phyloP scores from a whole-genome alignment of 2,329 filamentous ascomycete genomes.

The Exophiala alcalophila region DNA sequence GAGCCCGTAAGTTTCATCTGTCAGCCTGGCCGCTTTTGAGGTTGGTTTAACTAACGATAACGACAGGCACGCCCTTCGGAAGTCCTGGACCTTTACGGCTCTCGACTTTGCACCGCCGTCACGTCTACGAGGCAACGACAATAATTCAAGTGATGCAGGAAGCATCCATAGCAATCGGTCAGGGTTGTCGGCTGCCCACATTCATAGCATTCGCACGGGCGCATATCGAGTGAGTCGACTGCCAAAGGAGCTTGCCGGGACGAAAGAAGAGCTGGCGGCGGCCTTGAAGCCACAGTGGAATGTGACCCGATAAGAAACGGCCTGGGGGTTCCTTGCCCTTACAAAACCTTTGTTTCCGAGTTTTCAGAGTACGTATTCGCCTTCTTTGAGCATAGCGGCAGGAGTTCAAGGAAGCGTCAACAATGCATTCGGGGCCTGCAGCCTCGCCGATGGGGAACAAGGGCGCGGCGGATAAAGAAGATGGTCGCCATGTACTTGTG shows the following conservation, averaged over 20 bases:
- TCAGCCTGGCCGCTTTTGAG: too few relatives aligned
- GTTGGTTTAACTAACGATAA: constrained; percentile 14
- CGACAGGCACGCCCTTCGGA: constrained; percentile 46
- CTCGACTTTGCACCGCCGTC: constrained; percentile 51
- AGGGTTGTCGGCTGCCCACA: constrained; percentile 69
- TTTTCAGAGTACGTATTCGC: too few relatives aligned
- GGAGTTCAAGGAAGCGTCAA: constrained; percentile 13
- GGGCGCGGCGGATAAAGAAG: too few relatives aligned
- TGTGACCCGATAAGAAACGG: constrained; percentile 37
- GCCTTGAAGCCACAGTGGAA: constrained; percentile 58
- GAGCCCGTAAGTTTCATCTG: constrained; percentile 72
- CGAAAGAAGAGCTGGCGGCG: constrained; percentile 62
- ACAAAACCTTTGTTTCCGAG: too few relatives aligned
- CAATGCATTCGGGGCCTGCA: neutral
- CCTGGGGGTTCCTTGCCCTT: too few relatives aligned
- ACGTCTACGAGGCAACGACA: constrained; percentile 45
- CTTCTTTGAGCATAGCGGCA: constrained; percentile 20
- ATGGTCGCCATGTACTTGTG: too few relatives aligned
- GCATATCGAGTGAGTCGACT: constrained; percentile 84
- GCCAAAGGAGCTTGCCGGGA: constrained; percentile 77
- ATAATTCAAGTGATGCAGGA: constrained; percentile 44
- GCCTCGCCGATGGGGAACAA: constrained; percentile 2
- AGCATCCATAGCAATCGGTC: constrained; percentile 67
- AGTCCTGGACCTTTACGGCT: constrained; percentile 48
- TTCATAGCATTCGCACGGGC: constrained; percentile 71